phyloP scores from a whole-genome alignment of 257 asterid genomes.

The Anisodus acutangulus region DNA sequence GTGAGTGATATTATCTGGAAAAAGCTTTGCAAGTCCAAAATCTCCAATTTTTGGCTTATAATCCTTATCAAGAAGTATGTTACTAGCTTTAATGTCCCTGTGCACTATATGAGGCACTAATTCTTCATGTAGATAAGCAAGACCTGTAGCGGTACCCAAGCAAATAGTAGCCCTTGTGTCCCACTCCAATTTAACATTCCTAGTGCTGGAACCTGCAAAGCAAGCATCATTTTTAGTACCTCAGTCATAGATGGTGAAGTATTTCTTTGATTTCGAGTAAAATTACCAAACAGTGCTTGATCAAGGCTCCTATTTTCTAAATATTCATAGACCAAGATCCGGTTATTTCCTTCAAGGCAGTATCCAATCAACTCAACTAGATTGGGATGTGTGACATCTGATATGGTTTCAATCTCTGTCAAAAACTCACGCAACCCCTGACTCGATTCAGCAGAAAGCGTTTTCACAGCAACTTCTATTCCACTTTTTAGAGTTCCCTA shows the following conservation, averaged over 20 bases:
- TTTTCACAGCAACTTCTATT: conserved; percentile 72
- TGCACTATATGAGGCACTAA: conserved; percentile 82
- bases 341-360: conserved; percentile 68
- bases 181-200: conserved; percentile 65
- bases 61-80: conserved; percentile 72
- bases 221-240: conserved; percentile 2
- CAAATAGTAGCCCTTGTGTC: conserved; percentile 70
- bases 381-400: conserved; percentile 83
- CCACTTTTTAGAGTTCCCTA: conserved; percentile 76
- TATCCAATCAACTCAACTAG: conserved; percentile 83
- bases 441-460: conserved; percentile 75
- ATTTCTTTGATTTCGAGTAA: not conserved
- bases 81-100: conserved; percentile 94
- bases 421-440: conserved; percentile 85
- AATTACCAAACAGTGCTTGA: conserved; percentile 73
- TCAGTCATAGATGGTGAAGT: not conserved
- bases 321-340: conserved; percentile 81
- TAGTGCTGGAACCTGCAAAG: conserved; percentile 52
- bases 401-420: conserved; percentile 81
- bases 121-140: conserved; percentile 87
- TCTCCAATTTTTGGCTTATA: conserved; percentile 89
- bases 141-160: conserved; percentile 79
- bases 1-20: conserved; percentile 89
- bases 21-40: conserved; percentile 92
- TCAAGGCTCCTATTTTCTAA: conserved; percentile 83